phyloP scores from a whole-genome alignment of 2,329 filamentous ascomycete genomes.

The Aspergillus udagawae region DNA sequence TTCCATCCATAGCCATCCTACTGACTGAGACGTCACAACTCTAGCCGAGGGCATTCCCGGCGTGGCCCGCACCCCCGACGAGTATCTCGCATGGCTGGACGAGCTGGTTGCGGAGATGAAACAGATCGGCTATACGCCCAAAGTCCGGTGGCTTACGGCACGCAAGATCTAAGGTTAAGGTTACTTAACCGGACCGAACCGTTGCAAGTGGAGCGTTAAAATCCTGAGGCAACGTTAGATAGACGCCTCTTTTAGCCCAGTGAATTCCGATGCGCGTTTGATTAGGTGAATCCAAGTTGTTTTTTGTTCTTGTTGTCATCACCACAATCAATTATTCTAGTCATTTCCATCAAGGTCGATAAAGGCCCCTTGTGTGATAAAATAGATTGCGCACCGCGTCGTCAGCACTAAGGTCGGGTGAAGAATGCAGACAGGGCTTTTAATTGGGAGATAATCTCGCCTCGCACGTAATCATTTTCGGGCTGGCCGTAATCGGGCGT shows the following conservation, averaged over 20 bases:
- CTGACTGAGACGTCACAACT: neutral
- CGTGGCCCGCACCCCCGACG: constrained; percentile 6
- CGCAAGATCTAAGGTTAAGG: neutral
- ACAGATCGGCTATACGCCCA: constrained; percentile 8
- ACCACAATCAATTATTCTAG: too few species aligned
- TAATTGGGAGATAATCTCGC: neutral
- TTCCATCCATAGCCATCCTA: neutral
- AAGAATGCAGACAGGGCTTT: neutral
- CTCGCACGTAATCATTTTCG: neutral
- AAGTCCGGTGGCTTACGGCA: constrained; percentile 1
- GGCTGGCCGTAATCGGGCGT: neutral
- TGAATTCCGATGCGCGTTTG: neutral
- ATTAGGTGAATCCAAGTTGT: too few species aligned
- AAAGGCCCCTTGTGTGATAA: neutral
- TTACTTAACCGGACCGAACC: too few species aligned
- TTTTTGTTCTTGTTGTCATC: too few species aligned
- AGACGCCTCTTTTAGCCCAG: neutral
- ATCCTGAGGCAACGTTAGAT: too few species aligned
- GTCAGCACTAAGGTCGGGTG: neutral
- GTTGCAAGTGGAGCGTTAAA: too few species aligned
- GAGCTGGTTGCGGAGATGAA: constrained; percentile 9
- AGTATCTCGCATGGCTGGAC: constrained; percentile 8
- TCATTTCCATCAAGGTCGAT: neutral
- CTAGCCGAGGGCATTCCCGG: constrained; percentile 9
- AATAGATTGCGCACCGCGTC: neutral